Conservation (phyloP, 306 rosid species). For the Inga laurina region DNA sequence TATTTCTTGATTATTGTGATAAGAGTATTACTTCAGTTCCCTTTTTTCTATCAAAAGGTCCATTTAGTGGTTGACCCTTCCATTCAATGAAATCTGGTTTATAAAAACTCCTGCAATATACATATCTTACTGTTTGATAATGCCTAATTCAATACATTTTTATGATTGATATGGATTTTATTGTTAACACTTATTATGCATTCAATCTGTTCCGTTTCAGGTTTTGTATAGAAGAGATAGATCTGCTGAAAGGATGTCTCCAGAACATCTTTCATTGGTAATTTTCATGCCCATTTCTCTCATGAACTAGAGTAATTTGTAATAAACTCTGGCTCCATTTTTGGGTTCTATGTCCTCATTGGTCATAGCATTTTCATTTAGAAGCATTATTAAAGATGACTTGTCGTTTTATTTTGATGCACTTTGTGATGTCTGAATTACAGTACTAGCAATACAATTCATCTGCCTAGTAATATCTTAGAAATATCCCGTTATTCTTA, state of each 20-base stretch:
- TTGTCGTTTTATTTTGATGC: not conserved
- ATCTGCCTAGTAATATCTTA: not conserved
- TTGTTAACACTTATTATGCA: not conserved
- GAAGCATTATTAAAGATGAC: not conserved
- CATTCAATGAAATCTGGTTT: not conserved
- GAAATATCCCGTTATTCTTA: not conserved
- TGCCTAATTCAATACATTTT: not conserved
- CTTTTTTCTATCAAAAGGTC: not conserved
- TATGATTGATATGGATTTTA: not conserved
- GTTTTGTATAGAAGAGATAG: slow-evolving; percentile 61
- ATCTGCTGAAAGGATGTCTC: slow-evolving; percentile 51
- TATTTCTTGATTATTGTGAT: not conserved
- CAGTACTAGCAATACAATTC: not conserved
- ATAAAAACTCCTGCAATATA: not conserved
- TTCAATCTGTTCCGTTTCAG: slow-evolving; percentile 37
- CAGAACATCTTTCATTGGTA: slow-evolving; percentile 72
- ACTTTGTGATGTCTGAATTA: slow-evolving; percentile 17
- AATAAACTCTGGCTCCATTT: not conserved
- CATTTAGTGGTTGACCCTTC: not conserved
- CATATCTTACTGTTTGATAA: not conserved
- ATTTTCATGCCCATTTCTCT: slow-evolving; percentile 21
- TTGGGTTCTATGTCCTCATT: not conserved
- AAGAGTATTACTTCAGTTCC: not conserved
- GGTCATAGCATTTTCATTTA: not conserved
- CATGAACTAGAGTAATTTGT: not conserved